phyloP scores from a whole-genome alignment of 345 rosid genomes.

The Citrus mangshanensis region DNA sequence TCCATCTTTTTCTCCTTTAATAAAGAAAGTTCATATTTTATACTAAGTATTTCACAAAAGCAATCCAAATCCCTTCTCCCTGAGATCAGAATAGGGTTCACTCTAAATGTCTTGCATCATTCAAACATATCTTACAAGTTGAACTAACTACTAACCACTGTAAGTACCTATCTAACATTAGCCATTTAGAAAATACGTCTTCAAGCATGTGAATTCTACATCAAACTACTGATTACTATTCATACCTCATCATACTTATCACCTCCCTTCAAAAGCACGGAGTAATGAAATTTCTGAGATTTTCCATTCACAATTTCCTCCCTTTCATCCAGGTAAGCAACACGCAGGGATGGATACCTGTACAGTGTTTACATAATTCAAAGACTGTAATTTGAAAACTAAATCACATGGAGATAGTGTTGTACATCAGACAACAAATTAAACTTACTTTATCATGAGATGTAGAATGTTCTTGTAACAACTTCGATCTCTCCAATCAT shows the following conservation, averaged over 20 bases:
- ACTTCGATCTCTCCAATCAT: constrained; percentile 50
- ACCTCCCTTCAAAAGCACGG: constrained; percentile 92
- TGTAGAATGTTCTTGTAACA: constrained; percentile 73
- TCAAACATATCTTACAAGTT: background rate
- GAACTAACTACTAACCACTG: background rate
- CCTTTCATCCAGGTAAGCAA: constrained; percentile 87
- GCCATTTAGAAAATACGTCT: background rate
- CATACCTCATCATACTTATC: constrained; percentile 80
- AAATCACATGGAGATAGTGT: constrained; percentile 5
- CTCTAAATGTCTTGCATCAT: background rate
- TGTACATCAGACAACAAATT: background rate
- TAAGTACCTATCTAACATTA: background rate
- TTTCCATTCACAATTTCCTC: constrained; percentile 59
- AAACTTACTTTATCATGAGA: constrained; percentile 87
- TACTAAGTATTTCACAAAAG: background rate
- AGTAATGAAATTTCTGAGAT: constrained; percentile 61
- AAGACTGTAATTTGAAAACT: constrained; percentile 1
- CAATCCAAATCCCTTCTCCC: background rate
- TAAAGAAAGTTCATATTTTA: background rate
- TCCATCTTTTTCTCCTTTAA: too few species aligned
- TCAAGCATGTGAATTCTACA: background rate
- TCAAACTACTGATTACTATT: constrained; percentile 1
- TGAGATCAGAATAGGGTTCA: background rate
- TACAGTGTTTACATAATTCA: constrained; percentile 14
- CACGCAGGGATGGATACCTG: constrained; percentile 90